phyloP scores from a whole-genome alignment of 768 basidiomycete genomes.

The Calvatia gigantea region DNA sequence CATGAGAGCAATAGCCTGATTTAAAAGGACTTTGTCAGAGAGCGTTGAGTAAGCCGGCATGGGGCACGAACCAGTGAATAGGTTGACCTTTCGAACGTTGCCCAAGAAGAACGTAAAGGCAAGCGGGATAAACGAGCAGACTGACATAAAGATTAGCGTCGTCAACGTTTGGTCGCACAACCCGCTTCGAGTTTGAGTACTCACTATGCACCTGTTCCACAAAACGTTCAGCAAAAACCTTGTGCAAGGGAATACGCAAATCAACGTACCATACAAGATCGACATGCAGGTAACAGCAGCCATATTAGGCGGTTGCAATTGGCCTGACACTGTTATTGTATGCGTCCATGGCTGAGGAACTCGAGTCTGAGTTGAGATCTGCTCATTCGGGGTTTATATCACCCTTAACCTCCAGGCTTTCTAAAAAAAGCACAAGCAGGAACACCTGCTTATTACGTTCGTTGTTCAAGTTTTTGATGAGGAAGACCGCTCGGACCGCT shows the following conservation, averaged over 20 bases:
- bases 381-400: too few relatives aligned
- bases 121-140: neutral
- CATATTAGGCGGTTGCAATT: conserved; percentile 1
- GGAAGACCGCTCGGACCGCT: too few relatives aligned
- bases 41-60: neutral
- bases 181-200: too few relatives aligned
- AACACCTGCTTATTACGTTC: too few relatives aligned
- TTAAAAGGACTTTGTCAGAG: neutral
- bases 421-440: too few relatives aligned
- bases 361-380: too few relatives aligned
- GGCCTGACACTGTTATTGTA: neutral
- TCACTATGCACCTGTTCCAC: neutral
- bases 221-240: neutral
- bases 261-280: neutral
- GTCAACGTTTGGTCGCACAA: too few relatives aligned
- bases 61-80: neutral
- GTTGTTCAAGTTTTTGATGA: too few relatives aligned
- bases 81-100: neutral
- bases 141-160: too few relatives aligned
- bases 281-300: neutral
- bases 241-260: neutral
- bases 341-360: neutral
- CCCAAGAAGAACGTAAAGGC: neutral
- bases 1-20: neutral
- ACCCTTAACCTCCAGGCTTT: too few relatives aligned